These are phyloP conservation scores for Brassica nigra DNA, from an alignment of 345 rosid species.

Conservation along the genomic window DNA sequence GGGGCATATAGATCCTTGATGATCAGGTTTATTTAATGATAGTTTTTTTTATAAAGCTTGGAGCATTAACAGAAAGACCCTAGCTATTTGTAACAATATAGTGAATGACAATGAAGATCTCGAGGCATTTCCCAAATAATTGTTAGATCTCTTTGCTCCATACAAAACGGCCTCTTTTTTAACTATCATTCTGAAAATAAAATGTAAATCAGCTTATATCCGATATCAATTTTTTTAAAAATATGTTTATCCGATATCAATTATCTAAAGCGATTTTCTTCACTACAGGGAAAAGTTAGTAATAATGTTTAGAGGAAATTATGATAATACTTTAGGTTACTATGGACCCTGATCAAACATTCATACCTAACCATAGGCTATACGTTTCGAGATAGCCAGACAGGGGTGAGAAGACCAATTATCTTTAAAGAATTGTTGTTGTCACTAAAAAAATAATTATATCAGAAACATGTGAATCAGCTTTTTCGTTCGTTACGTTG, in stretches of 20 bases:
- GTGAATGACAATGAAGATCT: slow-evolving; percentile 21
- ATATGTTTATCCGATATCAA: not conserved
- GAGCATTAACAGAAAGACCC: slow-evolving; percentile 8
- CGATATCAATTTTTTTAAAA: slow-evolving; percentile 9
- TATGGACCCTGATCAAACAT: slow-evolving; percentile 22
- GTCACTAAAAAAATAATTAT: slow-evolving; percentile 6
- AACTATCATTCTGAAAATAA: slow-evolving; percentile 11
- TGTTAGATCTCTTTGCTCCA: slow-evolving; percentile 8
- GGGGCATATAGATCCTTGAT: not conserved
- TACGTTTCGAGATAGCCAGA: slow-evolving; percentile 21
- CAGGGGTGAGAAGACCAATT: slow-evolving; percentile 23
- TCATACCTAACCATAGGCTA: slow-evolving; percentile 11
- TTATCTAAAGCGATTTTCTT: slow-evolving; percentile 20
- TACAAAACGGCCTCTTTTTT: slow-evolving; percentile 12
- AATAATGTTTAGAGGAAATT: not conserved
- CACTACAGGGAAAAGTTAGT: slow-evolving; percentile 6
- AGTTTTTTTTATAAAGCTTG: not conserved
- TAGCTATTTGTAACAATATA: slow-evolving; percentile 8
- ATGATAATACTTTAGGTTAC: slow-evolving; percentile 22
- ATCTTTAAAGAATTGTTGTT: not conserved
- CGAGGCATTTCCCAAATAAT: slow-evolving; percentile 22
- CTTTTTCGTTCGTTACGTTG: slow-evolving; percentile 30
- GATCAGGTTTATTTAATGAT: not conserved
- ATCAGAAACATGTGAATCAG: slow-evolving; percentile 16
- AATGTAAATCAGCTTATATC: slow-evolving; percentile 16